phyloP scores from a whole-genome alignment of 192 early-diverging fungal genomes.

The Backusella liffmaniae region DNA sequence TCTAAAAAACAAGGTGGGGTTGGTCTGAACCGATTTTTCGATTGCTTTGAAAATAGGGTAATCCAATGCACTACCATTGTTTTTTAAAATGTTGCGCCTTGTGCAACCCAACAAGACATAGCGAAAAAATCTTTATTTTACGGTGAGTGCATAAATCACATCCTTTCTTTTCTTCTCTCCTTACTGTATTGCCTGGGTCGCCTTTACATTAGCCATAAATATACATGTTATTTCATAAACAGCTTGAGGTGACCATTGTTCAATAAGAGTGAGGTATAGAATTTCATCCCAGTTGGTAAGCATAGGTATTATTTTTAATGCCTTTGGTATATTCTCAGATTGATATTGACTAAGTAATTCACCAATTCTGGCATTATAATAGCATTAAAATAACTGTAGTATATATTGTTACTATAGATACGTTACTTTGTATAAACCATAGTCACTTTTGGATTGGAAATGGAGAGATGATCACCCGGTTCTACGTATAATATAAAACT shows the following conservation, averaged over 20 bases:
- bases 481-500: neutral
- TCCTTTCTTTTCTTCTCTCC: neutral
- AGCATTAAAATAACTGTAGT: neutral
- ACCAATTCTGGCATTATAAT: neutral
- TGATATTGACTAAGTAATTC: constrained; percentile 2
- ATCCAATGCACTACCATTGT: neutral
- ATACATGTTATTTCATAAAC: neutral
- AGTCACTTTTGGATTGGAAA: constrained; percentile 1
- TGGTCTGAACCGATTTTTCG: neutral
- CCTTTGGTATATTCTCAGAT: constrained; percentile 2
- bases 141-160: neutral
- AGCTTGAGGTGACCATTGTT: constrained; percentile 12
- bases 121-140: neutral
- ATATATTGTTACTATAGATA: neutral
- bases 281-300: constrained; percentile 19
- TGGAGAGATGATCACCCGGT: neutral
- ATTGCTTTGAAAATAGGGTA: neutral
- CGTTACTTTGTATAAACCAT: constrained; percentile 6
- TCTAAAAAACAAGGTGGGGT: neutral
- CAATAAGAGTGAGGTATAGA: constrained; percentile 1
- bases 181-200: neutral
- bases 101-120: neutral
- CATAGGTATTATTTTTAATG: constrained; percentile 9
- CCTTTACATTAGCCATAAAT: neutral
- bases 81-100: neutral